Base-by-base conservation (phyloP, 352 stramenopile species). In the Phytophthora chlamydospora region DNA sequence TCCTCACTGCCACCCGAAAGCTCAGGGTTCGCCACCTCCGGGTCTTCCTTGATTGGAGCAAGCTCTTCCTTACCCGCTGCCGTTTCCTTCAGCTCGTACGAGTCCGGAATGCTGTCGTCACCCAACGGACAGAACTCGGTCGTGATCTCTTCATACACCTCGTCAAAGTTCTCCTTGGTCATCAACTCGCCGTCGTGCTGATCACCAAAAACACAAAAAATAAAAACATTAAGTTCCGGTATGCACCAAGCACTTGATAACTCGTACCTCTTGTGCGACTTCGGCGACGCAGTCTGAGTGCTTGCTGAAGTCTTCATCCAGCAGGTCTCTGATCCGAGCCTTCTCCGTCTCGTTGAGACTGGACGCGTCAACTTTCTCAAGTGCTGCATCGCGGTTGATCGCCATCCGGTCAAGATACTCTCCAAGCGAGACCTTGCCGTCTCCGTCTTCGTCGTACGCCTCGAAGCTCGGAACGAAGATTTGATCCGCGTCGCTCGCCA, bases 321-420 rank as follows among this genome's bases (percentile, higher is more conserved):
- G 14, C 21, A 61, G 32, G 12, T 57, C 45, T 10, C 35, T 6
- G 35, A 70, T 52, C 14, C 10, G 41, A n/a, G 21, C 13, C 9
- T 61, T 70, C 16, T 57, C 41, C 16, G 41, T 39, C 2, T 52
- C 62, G 6, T 57, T 33, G 7, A 70, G 42, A 42, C 42, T 47
- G 36, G 55, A 56, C 7, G 50, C 48, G 6, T 52, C 21, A 13
- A 70, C 27, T 8, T 19, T 33, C 36, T 55, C 13, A 13, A 59
- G 40, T 13, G 62, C 62, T 27, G 55, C 47, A 10, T 66, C 53
- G 10, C 41, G 41, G 29, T 70, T 70, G 31, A 61, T 56, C 3
- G 46, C 21, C 17, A 66, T 9, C 6, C 62, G 47, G 16, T 70
- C 62, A 6, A 70, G 62, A 33, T 57, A 70, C n/a, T 70, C 62